Conservation (phyloP, 2,329 filamentous ascomycete species). For the Lachnellula hyalina region DNA sequence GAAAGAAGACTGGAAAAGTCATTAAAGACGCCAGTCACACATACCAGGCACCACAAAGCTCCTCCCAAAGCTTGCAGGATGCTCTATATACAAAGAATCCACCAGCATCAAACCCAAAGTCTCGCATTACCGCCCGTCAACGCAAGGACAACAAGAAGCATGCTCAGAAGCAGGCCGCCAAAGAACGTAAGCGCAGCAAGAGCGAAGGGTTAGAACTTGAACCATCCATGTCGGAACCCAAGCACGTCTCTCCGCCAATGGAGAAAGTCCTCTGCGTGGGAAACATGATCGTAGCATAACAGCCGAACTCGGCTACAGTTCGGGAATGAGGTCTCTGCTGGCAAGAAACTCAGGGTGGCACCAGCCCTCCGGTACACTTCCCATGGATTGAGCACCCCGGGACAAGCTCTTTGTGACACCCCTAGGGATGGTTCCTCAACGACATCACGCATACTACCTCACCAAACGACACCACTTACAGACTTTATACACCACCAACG, state of each 20-base stretch:
- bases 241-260: neutral
- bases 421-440: no score
- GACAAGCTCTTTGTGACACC: no score
- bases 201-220: neutral
- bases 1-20: neutral
- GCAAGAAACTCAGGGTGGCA: no score
- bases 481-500: no score
- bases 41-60: no score
- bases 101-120: neutral
- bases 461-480: no score
- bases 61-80: neutral
- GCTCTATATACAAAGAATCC: neutral
- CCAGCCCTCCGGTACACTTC: no score
- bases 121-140: constrained; percentile 1
- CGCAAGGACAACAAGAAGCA: constrained; percentile 4
- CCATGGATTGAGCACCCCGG: no score
- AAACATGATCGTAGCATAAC: no score
- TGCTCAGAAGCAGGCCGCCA: constrained; percentile 3
- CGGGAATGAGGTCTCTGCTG: no score
- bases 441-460: no score
- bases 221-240: neutral
- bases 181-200: constrained; percentile 3
- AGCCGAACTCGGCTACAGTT: no score
- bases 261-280: neutral
- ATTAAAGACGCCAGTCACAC: neutral